Evolutionary conservation across 495 filamentous ascomycete species (phyloP), one percentile per base, ranked within the genome.

Genomic region (Thermothielavioides terrestris): DNA sequence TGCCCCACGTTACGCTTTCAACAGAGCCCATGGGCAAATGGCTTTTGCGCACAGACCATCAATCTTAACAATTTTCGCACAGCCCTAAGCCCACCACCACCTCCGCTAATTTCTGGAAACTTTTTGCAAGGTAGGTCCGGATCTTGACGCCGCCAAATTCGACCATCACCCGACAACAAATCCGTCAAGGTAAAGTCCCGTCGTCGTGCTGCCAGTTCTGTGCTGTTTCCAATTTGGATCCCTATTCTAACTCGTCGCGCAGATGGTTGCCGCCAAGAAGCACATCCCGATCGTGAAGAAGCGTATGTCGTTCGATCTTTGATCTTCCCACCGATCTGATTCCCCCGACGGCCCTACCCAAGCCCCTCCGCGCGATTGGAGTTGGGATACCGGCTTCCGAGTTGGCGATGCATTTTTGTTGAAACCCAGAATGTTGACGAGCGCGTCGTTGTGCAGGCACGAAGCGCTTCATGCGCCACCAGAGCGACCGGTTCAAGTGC

Each of bases 251-350:
- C 63, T 49, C 45, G 45, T 50, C 26, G 34, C 55, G 42, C 60
- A 97, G 89, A 97, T 98, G 92, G 88, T 87, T 77, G 78, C 89
- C 79, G 88, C 91, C 72, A 95, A 94, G 86, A 91, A 92, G 78
- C 91, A 96, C 77, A 80, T 98, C 68, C 87, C 89, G 66, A 97
- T 98, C 79, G 85, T 98, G 62, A 98, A 98, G 85, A 98, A 98
- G 87, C 87, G 87, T 91, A 89, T 71, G 86, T 86, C 17, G 25
- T 40, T 47, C 56, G 49, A 53, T 14, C 41, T 23, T 40, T 43
- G 34, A 49, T 32, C 48, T 45, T 44, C 45, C 40, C 42, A 42
- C 43, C 54, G 45, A 59, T 43, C n/a, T 53, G 26, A 38, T 21
- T 34, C 15, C 17, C 43, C 49, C 43, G 30, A 31, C 28, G 17